Base-by-base conservation (phyloP, 495 filamentous ascomycete species). In the Podospora pseudoanserina region DNA sequence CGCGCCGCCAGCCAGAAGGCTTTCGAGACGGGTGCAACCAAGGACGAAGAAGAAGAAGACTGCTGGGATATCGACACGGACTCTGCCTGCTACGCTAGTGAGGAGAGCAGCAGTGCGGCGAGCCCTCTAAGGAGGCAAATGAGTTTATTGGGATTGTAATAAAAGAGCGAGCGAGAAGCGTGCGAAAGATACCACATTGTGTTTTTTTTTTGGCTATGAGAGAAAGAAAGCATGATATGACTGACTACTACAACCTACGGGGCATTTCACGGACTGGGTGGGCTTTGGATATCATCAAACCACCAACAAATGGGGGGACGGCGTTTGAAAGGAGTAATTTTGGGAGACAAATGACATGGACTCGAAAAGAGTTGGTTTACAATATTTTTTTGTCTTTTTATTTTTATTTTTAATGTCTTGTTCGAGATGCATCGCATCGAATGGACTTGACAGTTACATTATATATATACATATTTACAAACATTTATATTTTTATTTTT, bases 41-140 rank as follows among this genome's bases (percentile, higher is more conserved):
- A 64, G 16, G 75, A 78, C 23, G 76, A 83, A 20, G 82, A 84
- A 19, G 80, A 86, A 23, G 85, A 88, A 69, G 84, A 85, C 20
- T 82, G 85, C 64, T 92, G 89, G 85, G 93, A 97, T 72, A 96
- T 96, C 66, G 92, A 95, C 76, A 90, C 91, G n/a, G 92, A 94
- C 75, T 86, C 85, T 15, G 83, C 85, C 5, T 86, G 76, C 67
- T 83, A 92, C 72, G 87, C 85, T 60, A 89, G 89, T 68, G 88
- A 90, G 74, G 84, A 86, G 61, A 81, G 77, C 69, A 87, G 85
- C 77, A 83, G 77, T 18, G 78, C 83, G n/a, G 85, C 86, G 3
- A 91, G 88, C 68, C 89, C 89, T 44, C 81, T 90, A 74, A 83
- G 87, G 73, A 82, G 87, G 72, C 87, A 90, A 70, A 89, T 90